Evolutionary conservation across 306 rosid genomes (phyloP), one percentile per base, ranked within the genome.

Genomic region (Parietaria judaica): DNA sequence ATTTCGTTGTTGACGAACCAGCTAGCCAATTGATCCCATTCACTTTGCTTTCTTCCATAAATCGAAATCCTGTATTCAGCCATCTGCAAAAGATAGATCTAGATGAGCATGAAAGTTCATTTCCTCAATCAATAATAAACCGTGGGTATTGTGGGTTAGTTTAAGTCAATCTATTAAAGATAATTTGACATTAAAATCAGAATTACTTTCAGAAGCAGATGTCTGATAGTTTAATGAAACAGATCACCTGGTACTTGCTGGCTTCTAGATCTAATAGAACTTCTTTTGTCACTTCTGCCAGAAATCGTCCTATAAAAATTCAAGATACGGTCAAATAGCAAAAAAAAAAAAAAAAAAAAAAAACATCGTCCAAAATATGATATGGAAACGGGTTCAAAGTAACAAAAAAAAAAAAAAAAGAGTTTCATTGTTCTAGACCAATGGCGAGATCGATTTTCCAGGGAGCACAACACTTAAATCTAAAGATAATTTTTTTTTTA

Each of bases 1-100:
- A 89, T 80, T 58, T 79, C 65, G 74, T 89, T 86, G 75, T 89
- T 89, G 39, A 89, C 95, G 72, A 89, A 79, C 97, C 97, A 89
- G 76, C 97, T 86, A 34, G 97, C 97, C 71, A 89, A 62, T 69
- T 89, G 97, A 64, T 86, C 95, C 97, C 97, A 89, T 75, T 86
- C 97, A 72, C 97, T 86, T 72, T 83, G 87, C 67, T 89, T 89
- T 76, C 97, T 81, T 70, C 97, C 97, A 76, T 89, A 89, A 14
- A 89, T 78, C 14, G 97, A 89, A 68, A 89, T 80, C 82, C 97
- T 79, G 75, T 89, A 89, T 76, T 89, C 97, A 41, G 95, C 97
- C 97, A 89, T 83, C 97, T 89, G 86, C 61, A 70, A 72, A 76
- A 10, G 44, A 64, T 8, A 60, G 36, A 66, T 6, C 51, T 34